Base-by-base conservation (phyloP, 768 basidiomycete genomes). In the Lentinula raphanica region DNA sequence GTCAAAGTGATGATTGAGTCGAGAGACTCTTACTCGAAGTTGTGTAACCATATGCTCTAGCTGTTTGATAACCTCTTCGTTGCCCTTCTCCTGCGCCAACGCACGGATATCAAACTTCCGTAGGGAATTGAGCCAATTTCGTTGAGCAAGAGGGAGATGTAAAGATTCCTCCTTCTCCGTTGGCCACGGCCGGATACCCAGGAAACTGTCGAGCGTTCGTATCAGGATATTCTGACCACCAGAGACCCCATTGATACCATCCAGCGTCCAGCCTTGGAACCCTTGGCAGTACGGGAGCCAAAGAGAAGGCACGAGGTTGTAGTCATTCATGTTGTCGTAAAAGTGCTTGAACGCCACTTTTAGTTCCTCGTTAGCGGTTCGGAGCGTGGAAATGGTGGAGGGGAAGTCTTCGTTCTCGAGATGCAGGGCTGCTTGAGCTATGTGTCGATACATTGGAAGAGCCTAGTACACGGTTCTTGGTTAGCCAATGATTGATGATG, bases 261-360 rank as follows among this genome's bases (percentile, higher is more conserved):
- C 61, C 42, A 62, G 40, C 11, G 59, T 51, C 61, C 61, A 62
- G 23, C 58, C 61, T 19, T 59, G 58, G 28, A 50, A 56, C 28
- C 61, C 61, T 55, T 62, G 61, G 23, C 54, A 54, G 40, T 62
- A 62, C 12, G 61, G 58, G 21, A 59, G 53, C 61, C 61, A 62
- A 25, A 59, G 25, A 4, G 54, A 46, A 13, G 32, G 58, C 28
- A 58, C 59, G 21, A 62, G 42, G 39, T 62, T 59, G 19, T 48
- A 31, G 36, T 62, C 61, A 42, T 50, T 58, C 21, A 62, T 53
- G 23, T 59, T 53, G 7, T 60, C 59, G 49, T 56, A 62, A 50
- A 62, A 62, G 23, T 57, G 58, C 42, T 58, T 56, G 45, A 60
- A 62, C 12, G 54, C 48, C n/a, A 49, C 44, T 36, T 60, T 56